phyloP scores from a whole-genome alignment of 2,329 filamentous ascomycete genomes.

The Aspergillus japonicus region DNA sequence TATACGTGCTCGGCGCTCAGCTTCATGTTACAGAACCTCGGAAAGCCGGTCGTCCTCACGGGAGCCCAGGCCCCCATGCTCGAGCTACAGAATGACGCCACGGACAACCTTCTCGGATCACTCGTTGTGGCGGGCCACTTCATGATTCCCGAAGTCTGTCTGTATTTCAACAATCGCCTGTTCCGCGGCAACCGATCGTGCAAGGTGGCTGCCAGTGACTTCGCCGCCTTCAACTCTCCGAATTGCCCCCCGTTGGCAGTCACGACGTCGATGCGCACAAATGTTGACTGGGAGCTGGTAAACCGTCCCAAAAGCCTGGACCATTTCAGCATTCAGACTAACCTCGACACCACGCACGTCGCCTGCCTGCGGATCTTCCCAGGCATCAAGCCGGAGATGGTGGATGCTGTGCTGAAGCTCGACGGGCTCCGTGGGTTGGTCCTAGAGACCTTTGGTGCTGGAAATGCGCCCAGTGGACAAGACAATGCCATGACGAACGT shows the following conservation, averaged over 20 bases:
- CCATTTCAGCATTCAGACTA: slow-evolving; percentile 70
- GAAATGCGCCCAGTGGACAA: slow-evolving; percentile 80
- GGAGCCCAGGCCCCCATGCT: slow-evolving; percentile 83
- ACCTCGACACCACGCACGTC: slow-evolving; percentile 82
- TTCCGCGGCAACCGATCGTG: slow-evolving; percentile 86
- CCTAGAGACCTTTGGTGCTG: slow-evolving; percentile 89
- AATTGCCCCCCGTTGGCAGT: slow-evolving; percentile 79
- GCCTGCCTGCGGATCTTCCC: slow-evolving; percentile 88
- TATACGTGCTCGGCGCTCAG: slow-evolving; percentile 88
- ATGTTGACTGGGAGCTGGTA: slow-evolving; percentile 77
- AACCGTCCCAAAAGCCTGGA: slow-evolving; percentile 71
- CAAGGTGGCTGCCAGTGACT: slow-evolving; percentile 82
- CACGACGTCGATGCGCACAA: slow-evolving; percentile 76
- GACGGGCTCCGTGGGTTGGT: slow-evolving; percentile 78
- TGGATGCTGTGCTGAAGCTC: slow-evolving; percentile 76
- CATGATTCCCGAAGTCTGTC: slow-evolving; percentile 85
- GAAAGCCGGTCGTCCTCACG: slow-evolving; percentile 87
- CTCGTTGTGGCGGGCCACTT: slow-evolving; percentile 90
- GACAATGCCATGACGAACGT: slow-evolving; percentile 78
- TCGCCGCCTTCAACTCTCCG: slow-evolving; percentile 85
- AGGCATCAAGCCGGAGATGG: slow-evolving; percentile 89
- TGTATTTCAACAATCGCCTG: slow-evolving; percentile 90
- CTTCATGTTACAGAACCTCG: slow-evolving; percentile 89
- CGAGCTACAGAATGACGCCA: slow-evolving; percentile 84
- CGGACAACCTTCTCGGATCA: slow-evolving; percentile 84